Conservation (phyloP, 805 yeast species). For the Schwanniomyces sp. region DNA sequence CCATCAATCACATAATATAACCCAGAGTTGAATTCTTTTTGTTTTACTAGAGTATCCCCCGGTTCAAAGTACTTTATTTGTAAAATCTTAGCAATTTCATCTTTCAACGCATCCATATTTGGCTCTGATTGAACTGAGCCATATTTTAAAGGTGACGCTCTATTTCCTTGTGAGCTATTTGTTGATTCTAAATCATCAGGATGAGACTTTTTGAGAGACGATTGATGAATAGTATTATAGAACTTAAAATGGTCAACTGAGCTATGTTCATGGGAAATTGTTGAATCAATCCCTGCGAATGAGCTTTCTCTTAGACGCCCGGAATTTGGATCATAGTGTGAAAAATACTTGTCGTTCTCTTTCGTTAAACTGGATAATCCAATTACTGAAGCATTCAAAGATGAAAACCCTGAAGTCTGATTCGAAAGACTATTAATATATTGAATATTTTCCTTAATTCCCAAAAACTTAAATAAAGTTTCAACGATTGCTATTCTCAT, state of each 20-base stretch:
- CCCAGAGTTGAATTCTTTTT: constrained; percentile 70
- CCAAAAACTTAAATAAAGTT: constrained; percentile 66
- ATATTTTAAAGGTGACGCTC: neutral
- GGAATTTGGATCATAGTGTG: constrained; percentile 16
- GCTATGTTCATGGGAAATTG: constrained; percentile 2
- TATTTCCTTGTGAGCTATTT: constrained; percentile 5
- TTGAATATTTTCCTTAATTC: constrained; percentile 46
- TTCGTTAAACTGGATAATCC: constrained; percentile 25
- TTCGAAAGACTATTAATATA: constrained; percentile 17
- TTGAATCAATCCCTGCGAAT: constrained; percentile 5
- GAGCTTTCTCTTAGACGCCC: constrained; percentile 14
- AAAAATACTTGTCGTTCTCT: constrained; percentile 8
- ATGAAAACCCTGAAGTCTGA: constrained; percentile 13
- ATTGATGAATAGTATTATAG: constrained; percentile 29
- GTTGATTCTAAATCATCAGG: neutral
- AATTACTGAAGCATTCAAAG: constrained; percentile 28
- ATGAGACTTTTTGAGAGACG: constrained; percentile 4
- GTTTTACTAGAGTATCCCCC: constrained; percentile 59
- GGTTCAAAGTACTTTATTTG: constrained; percentile 54
- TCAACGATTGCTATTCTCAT: constrained; percentile 67
- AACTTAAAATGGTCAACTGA: constrained; percentile 21
- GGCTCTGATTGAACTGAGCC: constrained; percentile 12
- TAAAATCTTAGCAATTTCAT: constrained; percentile 58
- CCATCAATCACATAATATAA: constrained; percentile 82
- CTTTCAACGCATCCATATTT: constrained; percentile 52